Evolutionary conservation across 2,329 filamentous ascomycete species (phyloP).

Genomic region (Mycosphaerella sp.): DNA sequence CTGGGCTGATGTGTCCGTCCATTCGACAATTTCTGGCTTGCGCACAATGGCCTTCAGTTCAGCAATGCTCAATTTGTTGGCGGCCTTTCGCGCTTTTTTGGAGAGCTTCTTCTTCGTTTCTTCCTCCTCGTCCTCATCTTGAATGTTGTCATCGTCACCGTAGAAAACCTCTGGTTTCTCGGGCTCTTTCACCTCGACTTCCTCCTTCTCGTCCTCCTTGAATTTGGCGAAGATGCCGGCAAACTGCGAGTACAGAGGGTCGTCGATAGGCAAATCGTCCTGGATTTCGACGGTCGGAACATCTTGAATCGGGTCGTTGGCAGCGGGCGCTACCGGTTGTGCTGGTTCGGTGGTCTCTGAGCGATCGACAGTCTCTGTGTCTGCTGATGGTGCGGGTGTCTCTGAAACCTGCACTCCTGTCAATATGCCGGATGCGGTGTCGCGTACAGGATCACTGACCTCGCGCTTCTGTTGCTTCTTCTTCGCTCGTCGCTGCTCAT

Average conservation of each 20-base stretch:
- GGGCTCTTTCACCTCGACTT: constrained; percentile 53
- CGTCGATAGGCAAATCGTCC: constrained; percentile 33
- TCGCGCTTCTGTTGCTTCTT: constrained; percentile 86
- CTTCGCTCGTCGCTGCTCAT: constrained; percentile 84
- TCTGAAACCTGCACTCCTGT: constrained; percentile 3
- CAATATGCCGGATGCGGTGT: not conserved
- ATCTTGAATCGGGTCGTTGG: constrained; percentile 26
- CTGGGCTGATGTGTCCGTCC: constrained; percentile 88
- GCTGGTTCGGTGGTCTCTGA: constrained; percentile 25
- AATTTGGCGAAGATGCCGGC: constrained; percentile 78
- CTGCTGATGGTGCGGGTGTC: constrained; percentile 12
- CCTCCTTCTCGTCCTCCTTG: constrained; percentile 47
- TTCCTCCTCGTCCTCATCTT: constrained; percentile 68
- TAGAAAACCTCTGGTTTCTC: constrained; percentile 83
- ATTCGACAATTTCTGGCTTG: constrained; percentile 92
- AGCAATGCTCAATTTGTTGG: constrained; percentile 88
- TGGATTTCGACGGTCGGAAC: constrained; percentile 20
- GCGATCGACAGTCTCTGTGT: constrained; percentile 32
- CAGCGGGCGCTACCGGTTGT: constrained; percentile 24
- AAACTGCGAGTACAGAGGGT: constrained; percentile 78
- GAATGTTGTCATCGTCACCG: constrained; percentile 78
- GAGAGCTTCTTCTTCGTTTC: constrained; percentile 65
- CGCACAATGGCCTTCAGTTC: constrained; percentile 88
- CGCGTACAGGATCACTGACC: constrained; percentile 1
- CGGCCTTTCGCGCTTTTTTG: constrained; percentile 89